These are phyloP conservation scores for Quercus alba DNA, from an alignment of 306 rosid genomes.

Conservation along the genomic window DNA sequence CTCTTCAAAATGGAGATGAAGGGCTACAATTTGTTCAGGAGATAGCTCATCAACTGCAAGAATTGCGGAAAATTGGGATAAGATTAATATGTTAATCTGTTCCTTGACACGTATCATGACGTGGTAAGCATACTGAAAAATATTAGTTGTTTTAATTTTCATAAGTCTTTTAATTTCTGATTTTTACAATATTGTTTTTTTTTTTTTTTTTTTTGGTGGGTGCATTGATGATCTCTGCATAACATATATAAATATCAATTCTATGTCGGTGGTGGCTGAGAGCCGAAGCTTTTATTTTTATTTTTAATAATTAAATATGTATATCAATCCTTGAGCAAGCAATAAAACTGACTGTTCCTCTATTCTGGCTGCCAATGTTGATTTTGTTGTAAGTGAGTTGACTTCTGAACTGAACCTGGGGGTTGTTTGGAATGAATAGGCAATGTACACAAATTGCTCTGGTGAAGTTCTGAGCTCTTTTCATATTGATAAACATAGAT, in stretches of 20 bases:
- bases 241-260: background rate
- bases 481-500: background rate
- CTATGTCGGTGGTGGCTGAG: no score
- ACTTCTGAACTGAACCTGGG: background rate
- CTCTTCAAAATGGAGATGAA: slow-evolving; percentile 55
- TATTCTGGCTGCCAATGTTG: background rate
- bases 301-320: no score
- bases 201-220: background rate
- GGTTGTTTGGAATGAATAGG: background rate
- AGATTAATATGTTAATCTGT: slow-evolving; percentile 37
- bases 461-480: background rate
- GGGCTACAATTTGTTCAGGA: slow-evolving; percentile 60
- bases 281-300: no score
- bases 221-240: background rate
- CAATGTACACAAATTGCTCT: background rate
- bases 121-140: slow-evolving; percentile 13
- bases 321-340: background rate
- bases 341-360: background rate
- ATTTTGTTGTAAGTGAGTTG: background rate
- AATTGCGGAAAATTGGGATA: slow-evolving; percentile 48
- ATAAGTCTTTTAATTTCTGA: background rate
- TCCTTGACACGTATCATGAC: slow-evolving; percentile 12
- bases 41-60: slow-evolving; percentile 58
- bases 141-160: background rate
- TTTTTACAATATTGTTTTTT: background rate